Percentiles rank a stretch among this genome's conserved stretches.
phyloP scores from a whole-genome alignment of 352 stramenopile species.

The Globisporangium iwayamae region DNA sequence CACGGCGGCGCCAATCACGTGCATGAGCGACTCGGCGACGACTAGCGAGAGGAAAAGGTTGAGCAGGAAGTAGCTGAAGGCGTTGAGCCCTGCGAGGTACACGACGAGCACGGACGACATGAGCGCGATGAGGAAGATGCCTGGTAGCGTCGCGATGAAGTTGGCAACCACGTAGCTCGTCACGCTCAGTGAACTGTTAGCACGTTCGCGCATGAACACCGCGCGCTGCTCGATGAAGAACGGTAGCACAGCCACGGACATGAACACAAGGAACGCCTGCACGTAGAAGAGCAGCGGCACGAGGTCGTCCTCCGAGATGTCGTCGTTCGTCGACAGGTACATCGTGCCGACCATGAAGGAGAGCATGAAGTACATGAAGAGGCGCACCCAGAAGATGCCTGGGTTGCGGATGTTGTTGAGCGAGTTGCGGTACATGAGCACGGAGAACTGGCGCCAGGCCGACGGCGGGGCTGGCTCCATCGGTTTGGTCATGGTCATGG shows the following conservation, averaged over 20 bases:
- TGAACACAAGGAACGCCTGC: slow-evolving; percentile 89
- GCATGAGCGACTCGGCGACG: slow-evolving; percentile 75
- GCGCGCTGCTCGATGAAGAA: slow-evolving; percentile 80
- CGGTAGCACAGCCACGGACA: slow-evolving; percentile 86
- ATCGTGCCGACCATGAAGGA: slow-evolving; percentile 73
- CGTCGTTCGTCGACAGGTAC: slow-evolving; percentile 49
- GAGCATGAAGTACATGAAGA: slow-evolving; percentile 80
- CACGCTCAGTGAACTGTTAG: slow-evolving; percentile 70
- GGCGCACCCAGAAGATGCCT: slow-evolving; percentile 71
- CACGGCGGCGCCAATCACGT: slow-evolving; percentile 72
- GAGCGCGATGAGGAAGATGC: slow-evolving; percentile 54
- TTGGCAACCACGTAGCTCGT: slow-evolving; percentile 74
- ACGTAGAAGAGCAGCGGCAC: slow-evolving; percentile 85
- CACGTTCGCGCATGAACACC: slow-evolving; percentile 81
- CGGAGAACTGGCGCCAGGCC: slow-evolving; percentile 37
- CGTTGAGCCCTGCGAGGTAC: slow-evolving; percentile 44
- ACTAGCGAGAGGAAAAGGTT: slow-evolving; percentile 79
- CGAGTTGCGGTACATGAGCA: slow-evolving; percentile 50
- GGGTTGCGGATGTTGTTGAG: slow-evolving; percentile 69
- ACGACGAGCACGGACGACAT: slow-evolving; percentile 51
- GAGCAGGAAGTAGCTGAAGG: slow-evolving; percentile 56
- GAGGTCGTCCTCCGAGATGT: slow-evolving; percentile 30
- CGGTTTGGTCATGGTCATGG: slow-evolving; percentile 13
- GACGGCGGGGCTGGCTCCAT: slow-evolving; percentile 38
- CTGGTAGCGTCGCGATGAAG: slow-evolving; percentile 59